Conservation (phyloP, 2,329 filamentous ascomycete species). For the Chrysoporthe puriensis region DNA sequence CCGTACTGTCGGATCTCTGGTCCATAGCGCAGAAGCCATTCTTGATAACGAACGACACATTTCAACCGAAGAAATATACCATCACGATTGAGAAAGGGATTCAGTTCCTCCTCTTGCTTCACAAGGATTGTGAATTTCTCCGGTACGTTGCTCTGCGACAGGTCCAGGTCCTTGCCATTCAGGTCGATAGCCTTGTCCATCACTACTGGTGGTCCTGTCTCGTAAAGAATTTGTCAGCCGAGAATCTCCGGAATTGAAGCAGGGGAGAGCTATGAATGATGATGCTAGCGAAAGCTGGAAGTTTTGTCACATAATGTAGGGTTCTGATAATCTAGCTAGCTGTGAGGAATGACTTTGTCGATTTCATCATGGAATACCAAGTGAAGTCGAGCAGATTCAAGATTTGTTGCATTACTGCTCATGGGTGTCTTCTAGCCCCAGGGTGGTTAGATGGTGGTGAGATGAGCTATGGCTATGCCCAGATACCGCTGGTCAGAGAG, state of each 20-base stretch:
- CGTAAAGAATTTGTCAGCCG: conserved; percentile 33
- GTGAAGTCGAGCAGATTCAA: background rate
- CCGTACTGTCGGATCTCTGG: background rate
- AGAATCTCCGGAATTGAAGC: conserved; percentile 28
- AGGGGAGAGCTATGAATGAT: conserved; percentile 32
- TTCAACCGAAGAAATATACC: conserved; percentile 32
- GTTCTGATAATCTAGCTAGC: conserved; percentile 10
- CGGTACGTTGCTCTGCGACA: background rate
- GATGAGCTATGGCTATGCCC: no score
- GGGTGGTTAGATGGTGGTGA: no score
- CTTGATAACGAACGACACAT: conserved; percentile 25
- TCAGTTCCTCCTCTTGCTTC: conserved; percentile 35
- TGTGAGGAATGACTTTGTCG: background rate
- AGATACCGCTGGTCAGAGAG: no score
- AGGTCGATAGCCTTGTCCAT: conserved; percentile 6
- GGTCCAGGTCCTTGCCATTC: background rate
- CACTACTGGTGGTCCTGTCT: conserved; percentile 9
- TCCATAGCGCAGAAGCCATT: conserved; percentile 11
- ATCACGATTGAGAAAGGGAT: conserved; percentile 35
- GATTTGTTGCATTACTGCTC: background rate
- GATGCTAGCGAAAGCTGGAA: conserved; percentile 13
- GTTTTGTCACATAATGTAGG: conserved; percentile 19
- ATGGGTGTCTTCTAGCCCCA: no score
- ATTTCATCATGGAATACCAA: background rate
- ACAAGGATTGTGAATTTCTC: conserved; percentile 33